phyloP scores from a whole-genome alignment of 2,329 filamentous ascomycete genomes.

The Talaromyces albobiverticillius region DNA sequence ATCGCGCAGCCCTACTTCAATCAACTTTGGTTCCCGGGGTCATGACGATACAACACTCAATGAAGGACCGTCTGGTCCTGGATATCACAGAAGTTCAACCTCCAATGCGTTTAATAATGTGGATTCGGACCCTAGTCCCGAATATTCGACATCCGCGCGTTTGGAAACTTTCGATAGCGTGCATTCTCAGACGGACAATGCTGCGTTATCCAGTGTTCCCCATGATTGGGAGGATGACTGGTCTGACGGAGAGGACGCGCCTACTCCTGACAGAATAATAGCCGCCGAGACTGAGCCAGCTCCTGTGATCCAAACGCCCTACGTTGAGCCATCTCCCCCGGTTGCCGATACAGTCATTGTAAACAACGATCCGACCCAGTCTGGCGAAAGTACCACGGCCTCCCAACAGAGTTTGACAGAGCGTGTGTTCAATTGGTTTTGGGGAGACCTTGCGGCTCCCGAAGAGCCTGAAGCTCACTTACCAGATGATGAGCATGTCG shows the following conservation, averaged over 20 bases:
- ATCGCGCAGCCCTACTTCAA: background rate
- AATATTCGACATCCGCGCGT: background rate
- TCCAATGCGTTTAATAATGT: background rate
- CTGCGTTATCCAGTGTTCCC: background rate
- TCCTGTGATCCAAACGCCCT: background rate
- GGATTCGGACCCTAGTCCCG: background rate
- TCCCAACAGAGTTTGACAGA: conserved; percentile 23
- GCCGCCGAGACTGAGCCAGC: conserved; percentile 1
- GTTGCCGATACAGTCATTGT: background rate
- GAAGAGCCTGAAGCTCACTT: conserved; percentile 39
- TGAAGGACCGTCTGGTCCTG: conserved; percentile 4
- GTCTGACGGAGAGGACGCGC: conserved; percentile 2
- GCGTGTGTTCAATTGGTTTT: conserved; percentile 42
- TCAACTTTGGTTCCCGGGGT: background rate
- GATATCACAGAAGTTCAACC: background rate
- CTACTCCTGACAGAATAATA: background rate
- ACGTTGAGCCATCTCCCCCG: background rate
- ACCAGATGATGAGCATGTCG: conserved; percentile 58
- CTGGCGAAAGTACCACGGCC: conserved; percentile 9
- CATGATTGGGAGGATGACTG: background rate
- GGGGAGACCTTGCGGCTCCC: conserved; percentile 38
- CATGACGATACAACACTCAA: background rate
- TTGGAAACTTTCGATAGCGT: background rate
- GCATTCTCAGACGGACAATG: background rate
- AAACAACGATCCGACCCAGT: background rate